A percentile compares a stretch with the other conserved stretches of the same genome.
These are phyloP conservation scores for Penicillium mononematosum DNA, from an alignment of 495 filamentous ascomycete genomes.

Conservation along the genomic window DNA sequence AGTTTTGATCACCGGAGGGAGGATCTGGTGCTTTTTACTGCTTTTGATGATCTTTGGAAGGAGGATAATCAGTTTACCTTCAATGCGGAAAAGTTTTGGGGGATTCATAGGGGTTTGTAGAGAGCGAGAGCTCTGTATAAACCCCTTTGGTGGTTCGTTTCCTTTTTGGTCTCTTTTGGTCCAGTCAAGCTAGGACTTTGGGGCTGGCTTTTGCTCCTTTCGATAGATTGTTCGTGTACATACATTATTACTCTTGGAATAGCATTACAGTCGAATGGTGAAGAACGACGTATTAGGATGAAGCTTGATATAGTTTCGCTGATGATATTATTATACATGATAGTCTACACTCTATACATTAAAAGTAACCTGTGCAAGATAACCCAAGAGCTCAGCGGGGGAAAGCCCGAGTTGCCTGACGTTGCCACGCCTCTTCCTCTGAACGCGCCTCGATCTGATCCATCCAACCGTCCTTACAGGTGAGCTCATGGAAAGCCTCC, in stretches of 20 bases:
- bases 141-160: not conserved
- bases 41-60: constrained; percentile 81
- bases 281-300: not conserved
- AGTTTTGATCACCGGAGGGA: constrained; percentile 45
- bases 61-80: constrained; percentile 60
- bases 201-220: not conserved
- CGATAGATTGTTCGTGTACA: not conserved
- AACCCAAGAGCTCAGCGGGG: not conserved
- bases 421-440: not conserved
- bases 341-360: not conserved
- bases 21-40: constrained; percentile 67
- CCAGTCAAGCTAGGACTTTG: not conserved
- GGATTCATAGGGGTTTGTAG: constrained; percentile 40
- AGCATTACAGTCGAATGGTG: not conserved
- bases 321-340: constrained; percentile 1
- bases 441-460: constrained; percentile 19
- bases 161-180: not conserved
- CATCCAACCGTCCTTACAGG: constrained; percentile 34
- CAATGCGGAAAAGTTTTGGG: constrained; percentile 72
- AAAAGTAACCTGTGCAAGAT: not conserved
- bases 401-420: not conserved
- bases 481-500: constrained; percentile 32
- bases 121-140: too few relatives aligned
- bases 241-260: not conserved
- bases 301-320: not conserved